Percentiles rank a stretch among this genome's conserved stretches.
These are phyloP conservation scores for Cyberlindnera veronae DNA, from an alignment of 805 yeast genomes.

Conservation along the genomic window DNA sequence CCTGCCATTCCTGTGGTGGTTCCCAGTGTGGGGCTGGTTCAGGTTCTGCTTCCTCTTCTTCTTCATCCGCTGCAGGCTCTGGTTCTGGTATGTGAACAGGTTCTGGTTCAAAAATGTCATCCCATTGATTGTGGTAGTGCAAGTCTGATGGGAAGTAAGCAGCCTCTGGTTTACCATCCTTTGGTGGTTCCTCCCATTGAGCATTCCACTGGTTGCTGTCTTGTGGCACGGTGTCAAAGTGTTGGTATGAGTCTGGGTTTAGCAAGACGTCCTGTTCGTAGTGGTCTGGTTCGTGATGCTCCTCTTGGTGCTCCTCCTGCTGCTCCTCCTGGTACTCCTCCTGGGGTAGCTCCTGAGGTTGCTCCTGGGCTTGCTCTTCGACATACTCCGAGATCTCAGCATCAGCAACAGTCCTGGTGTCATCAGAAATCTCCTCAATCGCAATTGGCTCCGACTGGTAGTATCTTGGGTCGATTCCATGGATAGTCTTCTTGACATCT, in stretches of 20 bases:
- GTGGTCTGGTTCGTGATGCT: too few species aligned
- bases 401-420: neutral
- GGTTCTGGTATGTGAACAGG: neutral
- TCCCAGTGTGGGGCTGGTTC: neutral
- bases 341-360: neutral
- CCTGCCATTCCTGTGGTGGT: constrained; percentile 5
- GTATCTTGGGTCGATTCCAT: constrained; percentile 25
- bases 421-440: constrained; percentile 1
- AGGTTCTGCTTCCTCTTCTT: constrained; percentile 4
- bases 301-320: constrained; percentile 1
- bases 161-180: constrained; percentile 28
- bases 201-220: constrained; percentile 40
- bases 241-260: constrained; percentile 23
- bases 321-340: too few species aligned
- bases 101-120: constrained; percentile 2
- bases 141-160: constrained; percentile 21
- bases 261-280: constrained; percentile 12
- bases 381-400: neutral
- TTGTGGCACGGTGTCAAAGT: constrained; percentile 19
- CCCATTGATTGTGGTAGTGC: constrained; percentile 22
- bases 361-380: neutral
- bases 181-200: constrained; percentile 41
- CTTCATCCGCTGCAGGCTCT: constrained; percentile 1
- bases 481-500: constrained; percentile 17
- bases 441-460: constrained; percentile 10